Evolutionary conservation across 2,329 filamentous ascomycete genomes (phyloP).

Genomic region (Verruconis gallopava): DNA sequence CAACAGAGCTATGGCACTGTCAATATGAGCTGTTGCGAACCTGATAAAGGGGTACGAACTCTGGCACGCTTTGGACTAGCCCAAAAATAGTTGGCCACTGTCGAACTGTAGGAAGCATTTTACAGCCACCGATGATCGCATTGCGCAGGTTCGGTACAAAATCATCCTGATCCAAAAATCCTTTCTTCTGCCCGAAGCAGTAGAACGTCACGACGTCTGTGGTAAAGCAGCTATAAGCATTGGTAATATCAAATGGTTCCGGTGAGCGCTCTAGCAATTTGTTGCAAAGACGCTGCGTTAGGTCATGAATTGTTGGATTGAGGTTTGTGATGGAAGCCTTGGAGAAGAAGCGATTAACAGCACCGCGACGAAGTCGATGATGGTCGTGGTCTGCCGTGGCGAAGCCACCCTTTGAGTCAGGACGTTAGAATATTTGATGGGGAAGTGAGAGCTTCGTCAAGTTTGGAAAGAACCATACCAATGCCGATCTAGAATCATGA

Average conservation of each 20-base stretch:
- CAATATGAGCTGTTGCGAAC: not conserved
- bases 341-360: constrained; percentile 26
- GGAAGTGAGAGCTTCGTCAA: not conserved
- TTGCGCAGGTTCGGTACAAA: constrained; percentile 11
- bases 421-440: not conserved
- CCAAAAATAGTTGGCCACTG: constrained; percentile 5
- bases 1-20: not conserved
- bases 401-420: not conserved
- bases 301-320: constrained; percentile 14
- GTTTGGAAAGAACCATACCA: not conserved
- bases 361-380: constrained; percentile 20
- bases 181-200: constrained; percentile 14
- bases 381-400: constrained; percentile 16
- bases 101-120: not conserved
- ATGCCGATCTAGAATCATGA: not conserved
- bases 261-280: constrained; percentile 4
- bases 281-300: constrained; percentile 8
- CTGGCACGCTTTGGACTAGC: not conserved
- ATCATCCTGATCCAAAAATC: constrained; percentile 13
- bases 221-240: constrained; percentile 12
- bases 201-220: constrained; percentile 15
- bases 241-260: constrained; percentile 3
- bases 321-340: constrained; percentile 14
- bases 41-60: not conserved
- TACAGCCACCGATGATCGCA: not conserved